phyloP scores from a whole-genome alignment of 768 basidiomycete species.

The Russula dissimulans region DNA sequence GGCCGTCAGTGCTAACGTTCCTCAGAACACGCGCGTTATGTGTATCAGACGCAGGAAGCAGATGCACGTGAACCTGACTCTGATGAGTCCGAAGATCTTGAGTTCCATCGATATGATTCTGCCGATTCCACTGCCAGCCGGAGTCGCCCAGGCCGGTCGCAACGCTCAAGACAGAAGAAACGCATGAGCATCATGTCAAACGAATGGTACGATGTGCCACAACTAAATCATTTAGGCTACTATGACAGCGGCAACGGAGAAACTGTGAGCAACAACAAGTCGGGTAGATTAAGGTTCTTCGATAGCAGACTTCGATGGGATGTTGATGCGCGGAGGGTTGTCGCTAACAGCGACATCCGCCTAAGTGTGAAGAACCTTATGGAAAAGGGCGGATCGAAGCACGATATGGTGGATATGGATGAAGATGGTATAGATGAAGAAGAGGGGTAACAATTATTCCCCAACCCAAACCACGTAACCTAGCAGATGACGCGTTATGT shows the following conservation, averaged over 20 bases:
- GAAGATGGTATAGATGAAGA: constrained; percentile 17
- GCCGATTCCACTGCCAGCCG: constrained; percentile 37
- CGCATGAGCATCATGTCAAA: constrained; percentile 65
- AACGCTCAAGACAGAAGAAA: constrained; percentile 31
- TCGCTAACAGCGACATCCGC: constrained; percentile 13
- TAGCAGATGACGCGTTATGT: too few species aligned
- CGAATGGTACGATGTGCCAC: constrained; percentile 44
- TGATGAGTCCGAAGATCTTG: constrained; percentile 24
- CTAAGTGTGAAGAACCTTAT: constrained; percentile 18
- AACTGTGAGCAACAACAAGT: constrained; percentile 20
- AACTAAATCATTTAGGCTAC: constrained; percentile 36
- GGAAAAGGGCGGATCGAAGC: constrained; percentile 14
- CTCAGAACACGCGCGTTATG: constrained; percentile 56
- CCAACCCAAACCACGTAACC: too few species aligned
- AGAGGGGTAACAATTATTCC: not conserved
- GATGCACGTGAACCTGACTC: constrained; percentile 24
- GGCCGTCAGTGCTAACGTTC: not conserved
- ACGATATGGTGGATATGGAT: constrained; percentile 17
- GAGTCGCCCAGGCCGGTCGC: constrained; percentile 21
- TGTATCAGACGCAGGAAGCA: constrained; percentile 32
- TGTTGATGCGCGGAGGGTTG: constrained; percentile 14
- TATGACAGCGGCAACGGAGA: constrained; percentile 29
- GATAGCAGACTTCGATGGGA: constrained; percentile 19
- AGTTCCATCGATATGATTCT: constrained; percentile 22
- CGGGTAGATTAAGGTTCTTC: constrained; percentile 10